A percentile compares a stretch with the other conserved stretches of the same genome.
These are phyloP conservation scores for Evernia prunastri DNA, from an alignment of 495 filamentous ascomycete species.

Conservation along the genomic window DNA sequence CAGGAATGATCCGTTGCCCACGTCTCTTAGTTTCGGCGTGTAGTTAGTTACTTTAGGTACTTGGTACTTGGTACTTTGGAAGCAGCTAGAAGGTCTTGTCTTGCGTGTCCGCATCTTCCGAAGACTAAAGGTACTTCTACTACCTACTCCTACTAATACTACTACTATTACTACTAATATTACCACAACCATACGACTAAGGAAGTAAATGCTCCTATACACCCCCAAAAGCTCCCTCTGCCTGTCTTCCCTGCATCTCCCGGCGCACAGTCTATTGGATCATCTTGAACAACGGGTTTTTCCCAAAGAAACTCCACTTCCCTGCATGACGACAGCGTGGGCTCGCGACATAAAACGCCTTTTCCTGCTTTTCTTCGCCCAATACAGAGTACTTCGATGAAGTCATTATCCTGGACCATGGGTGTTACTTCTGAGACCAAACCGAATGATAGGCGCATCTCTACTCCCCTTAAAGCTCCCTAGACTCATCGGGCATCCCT, in stretches of 20 bases:
- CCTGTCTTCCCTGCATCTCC: not conserved
- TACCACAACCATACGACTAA: too few species aligned
- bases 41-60: too few species aligned
- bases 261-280: constrained; percentile 10
- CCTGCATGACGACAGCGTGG: constrained; percentile 6
- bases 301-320: not conserved
- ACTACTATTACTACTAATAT: too few species aligned
- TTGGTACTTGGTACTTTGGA: too few species aligned
- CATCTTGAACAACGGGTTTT: not conserved
- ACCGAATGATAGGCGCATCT: not conserved
- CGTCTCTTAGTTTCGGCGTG: too few species aligned
- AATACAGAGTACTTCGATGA: not conserved
- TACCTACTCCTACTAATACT: too few species aligned
- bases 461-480: not conserved
- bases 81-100: too few species aligned
- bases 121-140: too few species aligned
- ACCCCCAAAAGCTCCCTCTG: not conserved
- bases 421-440: too few species aligned
- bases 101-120: too few species aligned
- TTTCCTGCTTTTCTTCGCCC: not conserved
- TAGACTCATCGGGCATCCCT: constrained; percentile 3
- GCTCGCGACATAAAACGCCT: not conserved
- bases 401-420: not conserved
- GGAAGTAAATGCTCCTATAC: too few species aligned
- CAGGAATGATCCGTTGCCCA: too few species aligned